Evolutionary conservation across 2,329 filamentous ascomycete genomes (phyloP), one percentile per base, ranked within the genome.

Genomic region (Fusarium tricinctum): DNA sequence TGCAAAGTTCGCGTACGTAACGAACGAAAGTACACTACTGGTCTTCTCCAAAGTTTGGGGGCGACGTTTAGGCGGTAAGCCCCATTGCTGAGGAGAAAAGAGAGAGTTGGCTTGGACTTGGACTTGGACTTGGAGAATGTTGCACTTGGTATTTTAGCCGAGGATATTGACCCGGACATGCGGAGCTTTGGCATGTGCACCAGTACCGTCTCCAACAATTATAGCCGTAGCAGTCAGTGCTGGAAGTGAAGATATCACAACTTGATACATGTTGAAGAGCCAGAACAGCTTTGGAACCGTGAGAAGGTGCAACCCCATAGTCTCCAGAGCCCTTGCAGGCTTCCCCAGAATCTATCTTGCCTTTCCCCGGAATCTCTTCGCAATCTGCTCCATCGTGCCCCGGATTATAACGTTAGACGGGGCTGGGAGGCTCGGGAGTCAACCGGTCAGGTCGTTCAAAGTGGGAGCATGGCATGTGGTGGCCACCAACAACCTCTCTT

Each of bases 311-410:
- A 53, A 54, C 49, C 51, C 61, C 61, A 52, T 59, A 54, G 26
- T 48, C 38, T 42, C 28, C 56, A 38, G 32, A 23, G 32, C 17
- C 17, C 43, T 22, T 40, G 13, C 49, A 67, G 66, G 66, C 66
- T 69, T 69, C 66, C 66, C 66, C 66, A 55, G 63, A 68, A 65
- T 66, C 63, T 59, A 63, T 64, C 46, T 47, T 44, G n/a, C 35
- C 23, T 63, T 59, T 64, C 63, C 63, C 63, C 63, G 48, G 64
- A 68, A 69, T 69, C 66, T 63, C 44, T 20, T 19, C 22, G 13
- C 26, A 56, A 51, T 60, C 49, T 54, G 35, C 66, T 52, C 58
- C 56, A 63, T 67, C 44, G 26, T 32, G 51, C 61, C 57, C 58
- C 61, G 32, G 58, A 63, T 63, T 53, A 47, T 35, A 6, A 8